Percentiles rank a stretch among this genome's conserved stretches.
Evolutionary conservation across 1,139 yeast species (phyloP).

Genomic region (Saccharomyces hybrid): DNA sequence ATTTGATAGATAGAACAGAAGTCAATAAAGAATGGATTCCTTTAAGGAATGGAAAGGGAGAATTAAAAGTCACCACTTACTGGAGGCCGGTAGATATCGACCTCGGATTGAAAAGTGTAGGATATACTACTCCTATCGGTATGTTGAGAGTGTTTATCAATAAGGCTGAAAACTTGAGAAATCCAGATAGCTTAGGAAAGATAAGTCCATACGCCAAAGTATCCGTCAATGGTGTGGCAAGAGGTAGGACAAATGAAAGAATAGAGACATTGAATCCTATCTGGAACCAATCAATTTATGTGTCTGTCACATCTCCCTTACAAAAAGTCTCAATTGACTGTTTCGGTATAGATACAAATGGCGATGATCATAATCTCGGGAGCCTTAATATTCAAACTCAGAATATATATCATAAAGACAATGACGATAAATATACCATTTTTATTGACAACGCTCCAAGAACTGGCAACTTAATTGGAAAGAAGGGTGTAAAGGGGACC

Average conservation of each 20-base stretch:
- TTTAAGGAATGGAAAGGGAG: constrained; percentile 55
- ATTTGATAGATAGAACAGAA: constrained; percentile 64
- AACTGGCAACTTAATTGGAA: constrained; percentile 51
- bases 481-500: constrained; percentile 70
- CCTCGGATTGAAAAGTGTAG: constrained; percentile 55
- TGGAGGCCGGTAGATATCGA: constrained; percentile 82
- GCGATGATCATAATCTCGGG: constrained; percentile 79
- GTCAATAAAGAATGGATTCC: constrained; percentile 74
- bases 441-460: constrained; percentile 49
- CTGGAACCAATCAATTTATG: constrained; percentile 75
- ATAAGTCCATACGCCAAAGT: constrained; percentile 84
- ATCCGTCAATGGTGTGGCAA: constrained; percentile 62
- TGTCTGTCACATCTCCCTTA: constrained; percentile 68
- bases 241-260: constrained; percentile 62
- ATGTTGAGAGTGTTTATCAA: constrained; percentile 66
- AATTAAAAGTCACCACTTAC: constrained; percentile 52
- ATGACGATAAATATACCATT: constrained; percentile 56
- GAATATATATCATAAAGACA: constrained; percentile 53
- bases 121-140: constrained; percentile 87
- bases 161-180: constrained; percentile 63
- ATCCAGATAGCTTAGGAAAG: constrained; percentile 76
- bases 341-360: constrained; percentile 72
- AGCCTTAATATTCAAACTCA: constrained; percentile 58
- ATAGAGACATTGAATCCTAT: constrained; percentile 67
- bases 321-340: constrained; percentile 77